Percentiles rank a stretch among this genome's conserved stretches.
phyloP scores from a whole-genome alignment of 805 yeast species.

The Saccharomycopsis sp. region DNA sequence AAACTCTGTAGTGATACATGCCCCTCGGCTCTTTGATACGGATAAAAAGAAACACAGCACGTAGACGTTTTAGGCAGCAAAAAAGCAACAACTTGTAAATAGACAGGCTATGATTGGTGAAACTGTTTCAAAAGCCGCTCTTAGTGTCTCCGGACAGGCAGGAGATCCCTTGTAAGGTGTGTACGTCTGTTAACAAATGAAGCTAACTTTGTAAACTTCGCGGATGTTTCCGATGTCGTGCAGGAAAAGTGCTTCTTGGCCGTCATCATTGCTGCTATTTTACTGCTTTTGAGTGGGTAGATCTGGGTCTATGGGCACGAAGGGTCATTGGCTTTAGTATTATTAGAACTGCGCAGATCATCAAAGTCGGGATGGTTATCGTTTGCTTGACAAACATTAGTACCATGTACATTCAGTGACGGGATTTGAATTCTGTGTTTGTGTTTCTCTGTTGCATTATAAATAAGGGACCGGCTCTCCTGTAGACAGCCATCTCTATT shows the following conservation, averaged over 20 bases:
- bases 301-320: not conserved
- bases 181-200: no score
- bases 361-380: no score
- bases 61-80: no score
- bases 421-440: not conserved
- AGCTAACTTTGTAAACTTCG: not conserved
- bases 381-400: no score
- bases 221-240: not conserved
- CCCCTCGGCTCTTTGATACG: not conserved
- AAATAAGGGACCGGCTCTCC: not conserved
- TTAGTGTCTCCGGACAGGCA: no score
- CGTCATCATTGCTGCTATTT: not conserved
- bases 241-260: not conserved
- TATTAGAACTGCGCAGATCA: no score
- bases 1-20: not conserved
- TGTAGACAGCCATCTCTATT: no score
- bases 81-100: not conserved
- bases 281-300: not conserved
- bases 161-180: no score
- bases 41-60: not conserved
- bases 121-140: not conserved
- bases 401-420: no score
- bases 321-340: not conserved
- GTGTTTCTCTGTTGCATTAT: not conserved
- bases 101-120: not conserved